Conservation (phyloP, 495 filamentous ascomycete species). For the Aspergillus coremiiformis region DNA sequence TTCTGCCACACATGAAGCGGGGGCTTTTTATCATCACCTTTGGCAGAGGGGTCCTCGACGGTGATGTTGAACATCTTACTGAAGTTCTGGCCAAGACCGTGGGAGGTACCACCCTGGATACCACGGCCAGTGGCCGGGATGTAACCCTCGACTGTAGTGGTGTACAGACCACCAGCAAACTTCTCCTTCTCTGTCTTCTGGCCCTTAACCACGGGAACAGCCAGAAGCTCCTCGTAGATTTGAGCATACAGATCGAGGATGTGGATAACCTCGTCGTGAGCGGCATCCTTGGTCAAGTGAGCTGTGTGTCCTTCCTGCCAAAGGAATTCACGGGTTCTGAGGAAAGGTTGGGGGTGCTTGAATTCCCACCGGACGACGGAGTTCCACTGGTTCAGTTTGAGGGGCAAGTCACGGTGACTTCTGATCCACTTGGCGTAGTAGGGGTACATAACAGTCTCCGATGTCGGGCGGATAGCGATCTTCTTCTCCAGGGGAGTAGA, state of each 20-base stretch:
- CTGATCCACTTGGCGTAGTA: conserved; percentile 97
- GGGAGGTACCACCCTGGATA: conserved; percentile 91
- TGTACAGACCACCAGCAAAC: conserved; percentile 93
- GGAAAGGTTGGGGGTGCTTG: conserved; percentile 92
- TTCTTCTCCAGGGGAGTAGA: conserved; percentile 87
- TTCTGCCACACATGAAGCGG: conserved; percentile 92
- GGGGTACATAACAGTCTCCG: conserved; percentile 88
- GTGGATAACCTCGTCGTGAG: conserved; percentile 75
- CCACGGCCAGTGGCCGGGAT: conserved; percentile 90
- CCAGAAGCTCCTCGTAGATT: conserved; percentile 87
- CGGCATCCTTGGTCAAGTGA: conserved; percentile 70
- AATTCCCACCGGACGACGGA: conserved; percentile 97
- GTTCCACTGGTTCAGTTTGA: conserved; percentile 96
- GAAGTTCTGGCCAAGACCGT: conserved; percentile 95
- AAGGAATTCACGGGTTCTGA: conserved; percentile 86
- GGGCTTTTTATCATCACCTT: conserved; percentile 61
- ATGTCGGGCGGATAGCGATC: conserved; percentile 92
- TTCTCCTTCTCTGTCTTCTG: conserved; percentile 87
- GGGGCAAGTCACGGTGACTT: conserved; percentile 85
- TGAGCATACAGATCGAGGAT: conserved; percentile 90
- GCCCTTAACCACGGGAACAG: conserved; percentile 87
- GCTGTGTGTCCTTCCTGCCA: conserved; percentile 99
- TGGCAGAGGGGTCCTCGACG: conserved; percentile 79
- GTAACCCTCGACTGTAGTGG: conserved; percentile 83
- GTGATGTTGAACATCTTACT: conserved; percentile 97